Evolutionary conservation across 2,329 filamentous ascomycete species (phyloP).

Genomic region (Periconia sp.): DNA sequence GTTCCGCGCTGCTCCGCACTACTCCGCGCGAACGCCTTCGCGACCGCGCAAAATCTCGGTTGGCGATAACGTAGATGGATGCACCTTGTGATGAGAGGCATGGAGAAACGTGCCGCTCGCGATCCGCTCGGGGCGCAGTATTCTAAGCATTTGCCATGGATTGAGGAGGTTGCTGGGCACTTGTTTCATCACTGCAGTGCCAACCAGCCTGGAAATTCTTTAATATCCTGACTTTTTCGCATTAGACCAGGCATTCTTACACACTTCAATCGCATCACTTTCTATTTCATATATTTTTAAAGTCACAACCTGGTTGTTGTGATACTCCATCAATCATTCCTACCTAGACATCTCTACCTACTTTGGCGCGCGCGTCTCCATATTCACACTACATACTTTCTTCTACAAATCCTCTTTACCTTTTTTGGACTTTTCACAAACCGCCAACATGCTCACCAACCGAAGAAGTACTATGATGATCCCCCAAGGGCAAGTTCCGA

Average conservation of each 20-base stretch:
- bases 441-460: slow-evolving; percentile 26
- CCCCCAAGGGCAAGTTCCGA: slow-evolving; percentile 20
- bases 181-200: slow-evolving; percentile 25
- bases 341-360: background rate
- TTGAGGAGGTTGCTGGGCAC: slow-evolving; percentile 18
- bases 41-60: slow-evolving; percentile 1
- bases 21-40: slow-evolving; percentile 17
- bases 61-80: background rate
- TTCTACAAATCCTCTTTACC: background rate
- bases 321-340: background rate
- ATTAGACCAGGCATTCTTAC: background rate
- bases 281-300: background rate
- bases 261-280: slow-evolving; percentile 1
- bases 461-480: slow-evolving; percentile 39
- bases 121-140: slow-evolving; percentile 23
- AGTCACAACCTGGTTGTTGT: background rate
- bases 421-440: background rate
- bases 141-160: slow-evolving; percentile 17
- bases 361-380: background rate
- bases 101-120: slow-evolving; percentile 14
- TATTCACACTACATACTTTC: background rate
- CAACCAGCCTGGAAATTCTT: slow-evolving; percentile 9
- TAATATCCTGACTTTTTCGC: slow-evolving; percentile 18
- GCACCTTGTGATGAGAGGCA: background rate
- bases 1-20: slow-evolving; percentile 16